Evolutionary conservation across 2,329 filamentous ascomycete species (phyloP), one percentile per base, ranked within the genome.

Genomic region (Mariannaea sp.): DNA sequence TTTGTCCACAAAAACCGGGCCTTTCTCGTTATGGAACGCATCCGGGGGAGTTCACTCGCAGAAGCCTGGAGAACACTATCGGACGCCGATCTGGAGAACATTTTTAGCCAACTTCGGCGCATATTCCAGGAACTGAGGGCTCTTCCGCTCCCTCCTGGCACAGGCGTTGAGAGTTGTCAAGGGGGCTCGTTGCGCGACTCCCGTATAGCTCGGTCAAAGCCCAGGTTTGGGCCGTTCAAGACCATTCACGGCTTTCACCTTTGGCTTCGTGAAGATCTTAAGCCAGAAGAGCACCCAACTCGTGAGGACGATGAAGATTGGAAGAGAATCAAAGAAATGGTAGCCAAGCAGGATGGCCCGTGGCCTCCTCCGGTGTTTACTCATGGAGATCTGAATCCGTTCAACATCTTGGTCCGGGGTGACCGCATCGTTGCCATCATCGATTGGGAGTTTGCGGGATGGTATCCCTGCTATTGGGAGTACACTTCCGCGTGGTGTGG

Each of bases 1-100:
- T 80, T 80, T 44, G 47, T 67, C 1, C 65, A 71, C 47, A 68
- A 70, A 8, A 70, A 70, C 14, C 56, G 58, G 4, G 68, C 73
- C 1, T 78, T 77, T 57, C 79, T 81, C 36, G 67, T 80, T 1
- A 81, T 81, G 77, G 67, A 71, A 35, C 58, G 67, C 3, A 61
- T 72, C 6, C 56, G 55, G 1, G 72, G 70, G 10, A 14, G 50
- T 9, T 14, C 41, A 5, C 35, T 71, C 1, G 33, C 61, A 0
- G 22, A 48, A 1, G 50, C 39, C 9, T 67, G 60, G 60, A 50
- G n/a, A 19, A 20, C 24, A 4, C 9, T 62, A 0, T 58, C 64
- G 0, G 49, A 52, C 1, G 24, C 40, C 3, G 60, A 60, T 3
- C 58, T 20, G 0, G 10, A 49, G 2, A 45, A 16, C 2, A 48